A percentile compares a stretch with the other conserved stretches of the same genome.
These are phyloP conservation scores for Penicillium sp. DNA, from an alignment of 2,329 filamentous ascomycete genomes.

Conservation along the genomic window DNA sequence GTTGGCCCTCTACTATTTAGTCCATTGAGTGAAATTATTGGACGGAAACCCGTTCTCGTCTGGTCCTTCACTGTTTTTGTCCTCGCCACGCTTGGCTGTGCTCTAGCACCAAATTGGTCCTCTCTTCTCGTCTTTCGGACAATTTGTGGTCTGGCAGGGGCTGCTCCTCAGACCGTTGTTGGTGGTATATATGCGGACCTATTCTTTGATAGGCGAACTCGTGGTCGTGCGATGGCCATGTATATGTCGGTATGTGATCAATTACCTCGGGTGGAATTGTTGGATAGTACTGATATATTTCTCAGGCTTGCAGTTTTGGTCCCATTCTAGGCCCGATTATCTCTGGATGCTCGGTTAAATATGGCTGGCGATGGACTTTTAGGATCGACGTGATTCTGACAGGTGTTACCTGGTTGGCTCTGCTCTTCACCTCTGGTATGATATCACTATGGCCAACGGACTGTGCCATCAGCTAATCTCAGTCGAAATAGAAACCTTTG, in stretches of 20 bases:
- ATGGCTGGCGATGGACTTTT: slow-evolving; percentile 50
- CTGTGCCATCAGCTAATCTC: neutral
- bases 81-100: slow-evolving; percentile 43
- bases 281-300: neutral
- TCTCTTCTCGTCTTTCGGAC: slow-evolving; percentile 45
- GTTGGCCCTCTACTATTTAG: slow-evolving; percentile 44
- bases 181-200: slow-evolving; percentile 49
- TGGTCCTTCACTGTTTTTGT: slow-evolving; percentile 48
- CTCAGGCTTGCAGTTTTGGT: slow-evolving; percentile 39
- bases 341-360: slow-evolving; percentile 42
- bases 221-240: slow-evolving; percentile 40
- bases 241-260: slow-evolving; percentile 41
- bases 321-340: slow-evolving; percentile 46
- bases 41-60: slow-evolving; percentile 46
- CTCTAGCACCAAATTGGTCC: slow-evolving; percentile 44
- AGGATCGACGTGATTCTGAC: slow-evolving; percentile 67
- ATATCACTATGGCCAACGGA: too few species aligned
- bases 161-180: slow-evolving; percentile 44
- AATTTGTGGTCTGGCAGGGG: slow-evolving; percentile 40
- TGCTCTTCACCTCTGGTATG: slow-evolving; percentile 58
- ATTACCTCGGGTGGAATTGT: neutral
- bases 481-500: slow-evolving; percentile 54
- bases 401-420: slow-evolving; percentile 53
- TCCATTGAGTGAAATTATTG: slow-evolving; percentile 44
- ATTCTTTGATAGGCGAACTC: slow-evolving; percentile 38